Percentiles rank a stretch among this genome's conserved stretches.
phyloP scores from a whole-genome alignment of 345 rosid species.

The Combretum micranthum region DNA sequence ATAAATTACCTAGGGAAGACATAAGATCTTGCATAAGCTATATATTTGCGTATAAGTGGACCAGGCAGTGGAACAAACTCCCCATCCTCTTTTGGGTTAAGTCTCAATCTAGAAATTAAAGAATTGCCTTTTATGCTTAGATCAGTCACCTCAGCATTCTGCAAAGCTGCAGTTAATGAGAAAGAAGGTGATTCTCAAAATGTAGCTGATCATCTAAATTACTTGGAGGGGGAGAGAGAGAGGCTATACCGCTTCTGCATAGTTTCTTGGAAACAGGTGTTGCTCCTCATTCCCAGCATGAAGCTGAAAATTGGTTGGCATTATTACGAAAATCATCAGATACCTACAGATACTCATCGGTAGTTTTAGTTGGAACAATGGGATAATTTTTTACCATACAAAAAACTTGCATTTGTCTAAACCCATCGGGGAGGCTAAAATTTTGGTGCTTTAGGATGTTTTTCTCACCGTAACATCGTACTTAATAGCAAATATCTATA shows the following conservation, averaged over 20 bases:
- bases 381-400: no score
- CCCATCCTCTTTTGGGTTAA: constrained; percentile 57
- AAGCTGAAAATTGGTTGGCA: constrained; percentile 45
- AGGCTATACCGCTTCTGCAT: constrained; percentile 34
- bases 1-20: constrained; percentile 76
- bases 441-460: no score
- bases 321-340: neutral
- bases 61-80: constrained; percentile 79
- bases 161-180: constrained; percentile 36
- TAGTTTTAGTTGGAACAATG: no score
- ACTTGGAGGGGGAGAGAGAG: neutral
- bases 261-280: constrained; percentile 43
- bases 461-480: no score
- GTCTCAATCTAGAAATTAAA: constrained; percentile 71
- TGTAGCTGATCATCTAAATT: neutral
- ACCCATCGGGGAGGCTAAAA: no score
- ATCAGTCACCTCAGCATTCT: constrained; percentile 29
- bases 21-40: constrained; percentile 79
- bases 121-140: constrained; percentile 41
- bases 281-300: constrained; percentile 61
- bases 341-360: no score
- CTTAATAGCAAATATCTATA: no score
- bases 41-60: constrained; percentile 80
- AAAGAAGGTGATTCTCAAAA: constrained; percentile 7
- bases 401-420: no score